Evolutionary conservation across 176 grass and related monocot genomes (phyloP), one percentile per base, ranked within the genome.

Genomic region (Triticum urartu): DNA sequence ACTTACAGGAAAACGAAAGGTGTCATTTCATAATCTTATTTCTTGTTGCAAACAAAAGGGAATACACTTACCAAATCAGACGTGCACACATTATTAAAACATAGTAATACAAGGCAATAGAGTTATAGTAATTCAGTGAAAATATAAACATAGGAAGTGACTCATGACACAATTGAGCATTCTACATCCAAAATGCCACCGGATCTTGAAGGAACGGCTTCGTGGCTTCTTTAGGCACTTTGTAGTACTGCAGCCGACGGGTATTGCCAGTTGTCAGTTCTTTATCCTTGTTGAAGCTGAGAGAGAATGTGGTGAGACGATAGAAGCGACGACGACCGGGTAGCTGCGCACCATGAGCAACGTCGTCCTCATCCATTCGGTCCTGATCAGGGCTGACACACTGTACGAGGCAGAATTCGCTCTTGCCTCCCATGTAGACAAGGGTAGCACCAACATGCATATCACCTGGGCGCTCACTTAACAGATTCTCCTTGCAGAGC

Each of bases 161-260:
- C 9, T 42, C 9, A 42, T 42, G 39, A 42, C 39, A 42, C 39
- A 42, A 42, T 42, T 42, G 10, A 10, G 39, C 9, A 42, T 82
- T 50, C 5, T 48, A 83, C 28, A 83, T n/a, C 33, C 52, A 83
- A 61, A 83, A 83, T 61, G 81, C 81, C 68, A 73, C 68, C 72
- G 81, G 81, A 73, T 73, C 47, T 11, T 10, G 20, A 26, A n/a
- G 10, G 65, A 59, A 71, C 63, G 4, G 10, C 63, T 30, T 4
- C 38, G 30, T 56, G 3, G 39, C 43, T 71, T 39, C 4, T 21
- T 2, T 1, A 71, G 66, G 80, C 47, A 83, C 66, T 47, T 38
- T 25, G 67, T 83, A 83, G 81, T 68, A 83, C 58, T 83, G 67
- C 67, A 83, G 21, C 48, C 6, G 32, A 72, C 25, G 12, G 12